phyloP scores from a whole-genome alignment of 345 rosid genomes.

The Citrus inodora region DNA sequence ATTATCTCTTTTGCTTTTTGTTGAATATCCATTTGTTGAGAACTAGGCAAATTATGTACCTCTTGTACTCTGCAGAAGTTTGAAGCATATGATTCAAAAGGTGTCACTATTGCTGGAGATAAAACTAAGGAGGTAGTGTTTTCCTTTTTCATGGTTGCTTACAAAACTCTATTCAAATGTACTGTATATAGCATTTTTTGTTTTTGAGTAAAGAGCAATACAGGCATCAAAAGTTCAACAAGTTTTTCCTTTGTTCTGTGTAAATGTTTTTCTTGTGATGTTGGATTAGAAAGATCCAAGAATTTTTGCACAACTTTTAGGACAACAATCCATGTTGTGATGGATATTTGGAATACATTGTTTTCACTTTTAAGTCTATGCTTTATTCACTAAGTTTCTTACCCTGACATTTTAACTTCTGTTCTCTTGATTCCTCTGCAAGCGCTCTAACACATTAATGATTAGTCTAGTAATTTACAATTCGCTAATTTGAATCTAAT shows the following conservation, averaged over 20 bases:
- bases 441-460: too few species aligned
- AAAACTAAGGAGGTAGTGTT: constrained; percentile 73
- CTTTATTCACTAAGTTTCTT: too few species aligned
- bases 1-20: background rate
- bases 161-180: too few species aligned
- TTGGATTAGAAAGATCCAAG: too few species aligned
- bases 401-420: too few species aligned
- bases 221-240: too few species aligned
- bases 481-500: background rate
- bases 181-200: too few species aligned
- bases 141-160: background rate
- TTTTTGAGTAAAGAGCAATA: too few species aligned
- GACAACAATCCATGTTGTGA: background rate
- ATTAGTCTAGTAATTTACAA: too few species aligned
- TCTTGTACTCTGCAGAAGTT: constrained; percentile 60
- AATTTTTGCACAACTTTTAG: background rate
- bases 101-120: constrained; percentile 73
- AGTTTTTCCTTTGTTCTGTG: too few species aligned
- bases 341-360: background rate
- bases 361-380: too few species aligned
- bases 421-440: background rate
- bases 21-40: background rate
- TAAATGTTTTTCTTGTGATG: too few species aligned
- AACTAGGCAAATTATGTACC: background rate
- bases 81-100: constrained; percentile 87